Base-by-base conservation (phyloP, 148 eudicot species). In the Rhododendron mucronatum region DNA sequence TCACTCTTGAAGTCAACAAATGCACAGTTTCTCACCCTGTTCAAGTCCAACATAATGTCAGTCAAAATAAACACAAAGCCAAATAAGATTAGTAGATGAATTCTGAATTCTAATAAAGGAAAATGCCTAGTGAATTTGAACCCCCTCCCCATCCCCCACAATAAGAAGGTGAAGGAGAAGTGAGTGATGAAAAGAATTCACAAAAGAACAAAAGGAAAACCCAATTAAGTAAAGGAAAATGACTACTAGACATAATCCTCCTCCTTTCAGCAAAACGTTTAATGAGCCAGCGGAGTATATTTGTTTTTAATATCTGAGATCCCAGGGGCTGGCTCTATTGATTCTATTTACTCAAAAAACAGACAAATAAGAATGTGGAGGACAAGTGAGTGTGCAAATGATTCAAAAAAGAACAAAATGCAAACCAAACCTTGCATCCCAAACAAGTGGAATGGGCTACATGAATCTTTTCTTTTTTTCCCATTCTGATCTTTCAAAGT, bases 1-100 rank as follows among this genome's bases (percentile, higher is more conserved):
- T 95, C 97, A 87, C 90, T 93, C 86, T 87, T 91, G 90, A 96
- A 96, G 87, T 96, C 99, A 59, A 96, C 93, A 87, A 96, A 96
- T 2, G 96, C 98, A 84, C 94, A 96, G 86, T 94, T 96, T 90
- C 92, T 93, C 86, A 94, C 85, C 89, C 98, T 95, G 89, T 84
- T 76, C 11, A 55, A 1, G 80, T 21, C 78, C 55, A 76, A 61
- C 59, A 59, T 3, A 55, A 45, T 79, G n/a, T 16, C 13, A 55
- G 82, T 11, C 51, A 44, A 85, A 48, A 51, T 13, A 71, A 65
- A 47, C n/a, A 53, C 21, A 69, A 28, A 86, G 57, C 39, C n/a
- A 15, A 45, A 23, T 2, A 7, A 3, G 74, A 67, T 44, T 76
- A 57, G 26, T 37, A 39, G 44, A 84, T 41, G 14, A 26, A 75